Evolutionary conservation across 805 yeast species (phyloP).

Genomic region (Kuraishia borneana): DNA sequence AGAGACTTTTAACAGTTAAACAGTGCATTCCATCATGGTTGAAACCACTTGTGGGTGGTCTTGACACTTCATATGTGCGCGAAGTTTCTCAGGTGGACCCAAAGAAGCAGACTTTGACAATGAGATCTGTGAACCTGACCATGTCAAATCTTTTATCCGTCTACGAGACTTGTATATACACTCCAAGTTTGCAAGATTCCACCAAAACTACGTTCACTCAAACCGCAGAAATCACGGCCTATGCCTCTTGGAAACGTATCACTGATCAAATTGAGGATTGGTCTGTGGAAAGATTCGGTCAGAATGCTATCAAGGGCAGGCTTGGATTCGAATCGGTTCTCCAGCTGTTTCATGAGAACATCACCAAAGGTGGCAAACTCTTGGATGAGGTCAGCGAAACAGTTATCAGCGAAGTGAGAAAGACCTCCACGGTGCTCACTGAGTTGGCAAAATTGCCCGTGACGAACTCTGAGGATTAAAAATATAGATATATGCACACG

Average conservation of each 20-base stretch:
- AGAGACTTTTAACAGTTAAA: constrained; percentile 78
- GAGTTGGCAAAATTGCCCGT: constrained; percentile 10
- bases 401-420: constrained; percentile 9
- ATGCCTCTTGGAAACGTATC: constrained; percentile 54
- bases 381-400: constrained; percentile 12
- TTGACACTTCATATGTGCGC: constrained; percentile 67
- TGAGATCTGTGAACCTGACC: constrained; percentile 81
- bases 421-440: constrained; percentile 11
- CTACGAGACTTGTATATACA: constrained; percentile 76
- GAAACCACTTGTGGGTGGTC: constrained; percentile 57
- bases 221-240: constrained; percentile 83
- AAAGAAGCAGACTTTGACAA: constrained; percentile 44
- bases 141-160: constrained; percentile 68
- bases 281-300: constrained; percentile 80
- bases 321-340: constrained; percentile 79
- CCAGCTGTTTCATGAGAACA: constrained; percentile 31
- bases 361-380: constrained; percentile 1
- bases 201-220: constrained; percentile 55
- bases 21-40: constrained; percentile 86
- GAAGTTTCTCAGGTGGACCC: constrained; percentile 84
- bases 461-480: background rate
- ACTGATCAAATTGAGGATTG: constrained; percentile 86
- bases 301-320: constrained; percentile 77
- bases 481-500: too few relatives aligned
- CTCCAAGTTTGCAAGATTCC: constrained; percentile 52